Percentiles rank a stretch among this genome's conserved stretches.
phyloP scores from a whole-genome alignment of 2,329 filamentous ascomycete genomes.

The Aureobasidium sp. region DNA sequence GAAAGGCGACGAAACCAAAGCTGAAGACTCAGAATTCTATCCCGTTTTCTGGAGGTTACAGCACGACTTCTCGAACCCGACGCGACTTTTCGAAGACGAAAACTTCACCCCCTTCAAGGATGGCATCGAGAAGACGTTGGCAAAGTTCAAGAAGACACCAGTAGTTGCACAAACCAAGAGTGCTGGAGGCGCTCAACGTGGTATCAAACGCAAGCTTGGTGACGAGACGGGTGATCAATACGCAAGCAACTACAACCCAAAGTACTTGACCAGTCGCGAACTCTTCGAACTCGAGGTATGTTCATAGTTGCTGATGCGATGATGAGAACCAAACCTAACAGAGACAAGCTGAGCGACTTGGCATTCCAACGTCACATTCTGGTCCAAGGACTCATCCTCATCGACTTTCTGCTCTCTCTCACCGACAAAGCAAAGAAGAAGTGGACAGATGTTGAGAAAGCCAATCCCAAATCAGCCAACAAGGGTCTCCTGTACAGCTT shows the following conservation, averaged over 20 bases:
- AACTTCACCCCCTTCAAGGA: constrained; percentile 60
- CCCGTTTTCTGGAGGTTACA: constrained; percentile 92
- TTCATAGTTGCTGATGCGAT: neutral
- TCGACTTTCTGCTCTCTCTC: constrained; percentile 91
- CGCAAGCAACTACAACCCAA: constrained; percentile 80
- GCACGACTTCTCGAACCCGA: constrained; percentile 83
- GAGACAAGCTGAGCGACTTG: constrained; percentile 72
- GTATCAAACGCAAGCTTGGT: constrained; percentile 58
- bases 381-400: constrained; percentile 86
- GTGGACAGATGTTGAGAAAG: constrained; percentile 52
- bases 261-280: constrained; percentile 95
- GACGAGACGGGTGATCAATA: constrained; percentile 47
- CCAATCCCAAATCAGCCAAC: constrained; percentile 46
- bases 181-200: constrained; percentile 55
- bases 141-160: constrained; percentile 66
- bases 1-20: constrained; percentile 36
- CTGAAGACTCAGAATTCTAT: constrained; percentile 69
- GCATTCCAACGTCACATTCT: constrained; percentile 91
- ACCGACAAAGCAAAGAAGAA: constrained; percentile 75
- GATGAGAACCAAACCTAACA: constrained; percentile 4
- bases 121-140: constrained; percentile 54
- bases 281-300: constrained; percentile 87
- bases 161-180: constrained; percentile 61
- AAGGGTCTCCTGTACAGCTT: constrained; percentile 81
- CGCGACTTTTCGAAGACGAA: constrained; percentile 58